Base-by-base conservation (phyloP, 306 rosid genomes). In the Trichosanthes truncata region DNA sequence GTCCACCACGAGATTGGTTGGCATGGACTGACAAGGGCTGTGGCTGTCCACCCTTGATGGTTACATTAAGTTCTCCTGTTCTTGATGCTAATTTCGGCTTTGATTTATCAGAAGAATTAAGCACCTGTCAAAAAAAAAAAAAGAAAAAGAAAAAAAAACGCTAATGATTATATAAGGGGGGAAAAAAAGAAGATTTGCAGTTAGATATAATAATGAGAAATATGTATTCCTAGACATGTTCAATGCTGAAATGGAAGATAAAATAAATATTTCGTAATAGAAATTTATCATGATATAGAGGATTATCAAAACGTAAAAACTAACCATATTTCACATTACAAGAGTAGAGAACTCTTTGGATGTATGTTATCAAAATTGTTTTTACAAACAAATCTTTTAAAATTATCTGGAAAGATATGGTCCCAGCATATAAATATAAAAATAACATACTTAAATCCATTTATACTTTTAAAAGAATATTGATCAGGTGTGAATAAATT, bases 61-160 rank as follows among this genome's bases (percentile, higher is more conserved):
- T 81, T 62, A 75, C 87, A 87, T 80, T 91, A 82, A 83, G 81
- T 77, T 95, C 99, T 71, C 87, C 81, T 78, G 86, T 75, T 80
- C 97, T 87, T 51, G 79, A 82, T 21, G 81, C 79, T 74, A 88
- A 56, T 89, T 96, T 96, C 74, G 94, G 85, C 87, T 96, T 96
- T 63, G 91, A 88, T 84, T 96, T 96, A 52, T 96, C 99, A 66
- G 97, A 86, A 76, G 91, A 89, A 88, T 76, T 92, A 80, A 87
- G 89, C 56, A 83, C 91, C 97, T 95, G 84, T 41, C 68, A 77
- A 81, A 14, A 5, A 18, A 36, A 3, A 31, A 13, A 17, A 61
- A 10, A 25, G 8, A 57, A 36, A n/a, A n/a, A n/a, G n/a, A n/a
- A n/a, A n/a, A n/a, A 80, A 25, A 67, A 12, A 13, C 68, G 10